Base-by-base conservation (phyloP, 1,139 yeast species). In the Pichia sp. region DNA sequence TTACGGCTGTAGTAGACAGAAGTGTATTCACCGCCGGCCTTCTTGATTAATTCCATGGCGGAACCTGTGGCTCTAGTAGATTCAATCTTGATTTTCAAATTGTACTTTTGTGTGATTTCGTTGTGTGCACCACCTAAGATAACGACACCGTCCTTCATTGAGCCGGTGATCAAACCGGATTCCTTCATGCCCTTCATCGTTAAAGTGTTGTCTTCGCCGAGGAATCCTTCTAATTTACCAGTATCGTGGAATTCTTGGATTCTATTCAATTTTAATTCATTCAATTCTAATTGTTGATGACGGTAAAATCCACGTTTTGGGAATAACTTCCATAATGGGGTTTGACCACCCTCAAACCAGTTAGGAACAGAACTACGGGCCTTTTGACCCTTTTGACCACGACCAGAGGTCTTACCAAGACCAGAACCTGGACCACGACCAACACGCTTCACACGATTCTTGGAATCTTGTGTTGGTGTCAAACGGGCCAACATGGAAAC, bases 321-420 rank as follows among this genome's bases (percentile, higher is more conserved):
- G 67, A 90, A 89, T 52, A 90, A 71, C 66, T 86, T 86, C 63
- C 82, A 86, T 59, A 84, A 84, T 21, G 98, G 98, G 1, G 99
- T 93, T 67, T 93, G 99, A 63, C 99, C 99, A 79, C 99, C 99
- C 73, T 93, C 99, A 66, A 91, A 88, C 93, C 96, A 89, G 53
- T 85, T 80, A 50, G 91, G 93, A 20, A 91, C 94, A 45, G 83
- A 80, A 33, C 93, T 88, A 69, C 98, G 81, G 14, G 98, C 97
- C 70, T 91, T 91, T 67, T 93, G 99, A 80, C 99, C 99, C 70
- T 91, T 94, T 64, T 89, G 96, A 73, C 99, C 99, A 66, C 99
- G 79, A 43, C 96, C 96, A 4, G 98, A 82, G 2, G 98, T 93
- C 68, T 91, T 90, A 71, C 99, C 95, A 57, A 74, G 72, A 15